A percentile compares a stretch with the other conserved stretches of the same genome.
Conservation (phyloP, 805 yeast species). For the Saturnispora diversa region DNA sequence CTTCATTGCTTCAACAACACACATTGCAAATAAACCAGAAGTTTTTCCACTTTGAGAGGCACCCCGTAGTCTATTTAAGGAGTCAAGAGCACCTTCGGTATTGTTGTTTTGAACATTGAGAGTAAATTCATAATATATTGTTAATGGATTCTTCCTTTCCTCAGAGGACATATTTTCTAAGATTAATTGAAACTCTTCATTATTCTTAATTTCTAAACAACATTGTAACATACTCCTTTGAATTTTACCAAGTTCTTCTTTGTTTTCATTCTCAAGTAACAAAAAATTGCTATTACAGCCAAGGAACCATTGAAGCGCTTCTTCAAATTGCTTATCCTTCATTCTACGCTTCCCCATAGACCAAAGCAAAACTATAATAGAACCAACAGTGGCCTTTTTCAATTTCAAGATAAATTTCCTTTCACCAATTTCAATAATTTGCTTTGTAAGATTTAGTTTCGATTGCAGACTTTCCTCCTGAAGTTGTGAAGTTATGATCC, state of each 20-base stretch:
- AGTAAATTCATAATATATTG: slow-evolving; percentile 30
- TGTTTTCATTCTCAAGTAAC: slow-evolving; percentile 18
- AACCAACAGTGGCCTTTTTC: slow-evolving; percentile 26
- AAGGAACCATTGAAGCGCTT: slow-evolving; percentile 17
- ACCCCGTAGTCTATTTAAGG: slow-evolving; percentile 9
- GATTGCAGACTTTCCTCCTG: slow-evolving; percentile 12
- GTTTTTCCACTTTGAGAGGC: slow-evolving; percentile 3
- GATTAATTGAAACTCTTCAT: slow-evolving; percentile 18
- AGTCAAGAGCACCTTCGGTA: not conserved
- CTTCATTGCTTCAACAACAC: slow-evolving; percentile 25
- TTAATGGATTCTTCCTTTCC: slow-evolving; percentile 23
- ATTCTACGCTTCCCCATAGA: slow-evolving; percentile 30
- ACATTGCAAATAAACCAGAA: slow-evolving; percentile 21
- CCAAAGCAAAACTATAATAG: slow-evolving; percentile 34
- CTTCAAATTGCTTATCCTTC: slow-evolving; percentile 16
- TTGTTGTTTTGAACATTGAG: slow-evolving; percentile 14
- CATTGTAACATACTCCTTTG: slow-evolving; percentile 31
- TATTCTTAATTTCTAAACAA: slow-evolving; percentile 21
- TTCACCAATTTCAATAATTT: slow-evolving; percentile 25
- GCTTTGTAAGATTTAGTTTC: slow-evolving; percentile 17
- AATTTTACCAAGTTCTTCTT: slow-evolving; percentile 29
- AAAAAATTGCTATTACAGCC: slow-evolving; percentile 13
- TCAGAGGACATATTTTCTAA: slow-evolving; percentile 21
- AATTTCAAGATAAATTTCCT: slow-evolving; percentile 22
- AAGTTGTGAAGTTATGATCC: slow-evolving; percentile 20